Evolutionary conservation across 345 rosid genomes (phyloP).

Genomic region (Salix exigua): DNA sequence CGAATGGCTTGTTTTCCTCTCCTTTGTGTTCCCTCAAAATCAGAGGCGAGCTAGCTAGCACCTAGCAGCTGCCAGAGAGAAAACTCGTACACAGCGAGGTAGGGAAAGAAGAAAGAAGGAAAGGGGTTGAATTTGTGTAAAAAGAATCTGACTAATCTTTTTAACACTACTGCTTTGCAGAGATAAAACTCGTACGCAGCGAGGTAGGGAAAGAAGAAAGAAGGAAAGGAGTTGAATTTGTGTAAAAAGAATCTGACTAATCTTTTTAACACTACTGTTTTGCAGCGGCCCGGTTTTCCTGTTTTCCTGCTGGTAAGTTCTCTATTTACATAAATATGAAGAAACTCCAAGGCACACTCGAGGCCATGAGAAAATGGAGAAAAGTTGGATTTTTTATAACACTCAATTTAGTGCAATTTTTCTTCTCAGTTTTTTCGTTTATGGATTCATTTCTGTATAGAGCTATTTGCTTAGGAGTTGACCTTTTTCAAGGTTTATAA

Average conservation of each 20-base stretch:
- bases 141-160: background rate
- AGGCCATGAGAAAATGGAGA: background rate
- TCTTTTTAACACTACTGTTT: background rate
- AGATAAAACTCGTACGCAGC: background rate
- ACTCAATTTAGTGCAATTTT: background rate
- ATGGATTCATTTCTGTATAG: background rate
- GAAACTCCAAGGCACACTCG: background rate
- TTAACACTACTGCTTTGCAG: background rate
- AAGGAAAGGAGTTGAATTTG: background rate
- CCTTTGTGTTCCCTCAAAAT: background rate
- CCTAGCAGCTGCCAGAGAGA: background rate
- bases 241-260: background rate
- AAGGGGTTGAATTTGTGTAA: background rate
- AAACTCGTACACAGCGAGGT: background rate
- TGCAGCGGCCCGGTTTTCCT: background rate
- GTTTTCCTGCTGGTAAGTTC: background rate
- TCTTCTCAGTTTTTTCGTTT: background rate
- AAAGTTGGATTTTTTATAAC: background rate
- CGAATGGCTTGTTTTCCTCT: background rate
- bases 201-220: background rate
- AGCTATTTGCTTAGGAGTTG: background rate
- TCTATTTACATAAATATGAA: background rate
- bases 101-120: background rate
- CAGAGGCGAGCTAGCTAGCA: background rate
- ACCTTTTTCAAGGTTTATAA: background rate